phyloP scores from a whole-genome alignment of 257 asterid genomes.

The Eucommia ulmoides region DNA sequence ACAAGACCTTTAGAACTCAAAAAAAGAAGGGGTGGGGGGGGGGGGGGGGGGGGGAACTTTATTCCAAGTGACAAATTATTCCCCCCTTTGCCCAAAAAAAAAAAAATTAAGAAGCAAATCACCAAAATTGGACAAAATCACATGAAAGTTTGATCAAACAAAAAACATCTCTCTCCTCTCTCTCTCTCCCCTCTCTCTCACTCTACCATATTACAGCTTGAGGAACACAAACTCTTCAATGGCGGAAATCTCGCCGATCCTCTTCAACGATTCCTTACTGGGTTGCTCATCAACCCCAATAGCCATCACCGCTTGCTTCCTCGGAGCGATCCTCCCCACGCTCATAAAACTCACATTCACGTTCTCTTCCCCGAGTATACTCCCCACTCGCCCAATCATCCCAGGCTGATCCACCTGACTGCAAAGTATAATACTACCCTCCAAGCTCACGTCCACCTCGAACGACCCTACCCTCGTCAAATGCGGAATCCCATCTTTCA shows the following conservation, averaged over 20 bases:
- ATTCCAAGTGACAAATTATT: too few relatives aligned
- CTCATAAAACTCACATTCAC: slow-evolving; percentile 90
- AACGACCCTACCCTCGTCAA: slow-evolving; percentile 78
- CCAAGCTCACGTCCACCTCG: slow-evolving; percentile 88
- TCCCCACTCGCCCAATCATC: slow-evolving; percentile 87
- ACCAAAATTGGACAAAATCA: too few relatives aligned
- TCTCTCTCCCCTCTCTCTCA: too few relatives aligned
- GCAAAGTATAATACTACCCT: slow-evolving; percentile 81
- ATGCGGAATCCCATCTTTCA: slow-evolving; percentile 84
- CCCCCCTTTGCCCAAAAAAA: too few relatives aligned
- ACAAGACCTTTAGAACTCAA: too few relatives aligned
- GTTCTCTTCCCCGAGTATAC: slow-evolving; percentile 69
- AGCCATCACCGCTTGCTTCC: slow-evolving; percentile 92
- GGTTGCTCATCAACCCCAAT: slow-evolving; percentile 94
- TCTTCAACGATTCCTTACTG: slow-evolving; percentile 56
- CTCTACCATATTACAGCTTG: slow-evolving; percentile 30
- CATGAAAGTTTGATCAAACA: too few relatives aligned
- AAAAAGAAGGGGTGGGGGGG: too few relatives aligned
- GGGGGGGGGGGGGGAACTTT: too few relatives aligned
- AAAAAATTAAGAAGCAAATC: too few relatives aligned
- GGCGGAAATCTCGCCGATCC: slow-evolving; percentile 77
- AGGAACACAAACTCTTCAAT: slow-evolving; percentile 81
- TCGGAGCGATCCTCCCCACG: slow-evolving; percentile 78
- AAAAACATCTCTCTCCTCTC: too few relatives aligned
- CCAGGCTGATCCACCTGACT: slow-evolving; percentile 97